Conservation (phyloP, 2,329 filamentous ascomycete genomes). For the Cladophialophora carrionii region DNA sequence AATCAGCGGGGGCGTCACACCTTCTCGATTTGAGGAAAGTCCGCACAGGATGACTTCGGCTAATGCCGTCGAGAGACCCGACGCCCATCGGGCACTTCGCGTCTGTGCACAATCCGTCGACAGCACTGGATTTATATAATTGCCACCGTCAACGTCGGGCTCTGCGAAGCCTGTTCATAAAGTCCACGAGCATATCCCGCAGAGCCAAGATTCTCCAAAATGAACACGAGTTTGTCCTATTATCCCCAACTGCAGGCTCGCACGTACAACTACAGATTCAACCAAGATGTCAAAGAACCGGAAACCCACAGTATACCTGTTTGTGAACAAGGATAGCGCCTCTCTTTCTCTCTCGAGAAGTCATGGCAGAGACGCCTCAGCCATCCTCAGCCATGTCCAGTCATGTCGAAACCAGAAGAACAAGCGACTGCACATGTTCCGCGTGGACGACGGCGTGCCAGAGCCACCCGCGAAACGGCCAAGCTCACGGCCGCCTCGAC, state of each 20-base stretch:
- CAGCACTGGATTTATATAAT: neutral
- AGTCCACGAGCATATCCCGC: neutral
- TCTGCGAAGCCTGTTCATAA: neutral
- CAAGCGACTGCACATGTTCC: constrained; percentile 21
- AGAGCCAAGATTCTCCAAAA: neutral
- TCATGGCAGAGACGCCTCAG: constrained; percentile 24
- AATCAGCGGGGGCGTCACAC: constrained; percentile 14
- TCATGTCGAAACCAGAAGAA: constrained; percentile 25
- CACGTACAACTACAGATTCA: neutral
- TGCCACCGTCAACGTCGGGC: neutral
- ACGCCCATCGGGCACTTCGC: neutral
- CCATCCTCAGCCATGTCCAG: constrained; percentile 28
- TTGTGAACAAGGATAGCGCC: constrained; percentile 27
- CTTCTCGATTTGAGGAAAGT: constrained; percentile 19
- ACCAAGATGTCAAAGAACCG: constrained; percentile 11
- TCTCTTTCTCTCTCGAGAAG: constrained; percentile 22
- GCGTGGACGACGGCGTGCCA: constrained; percentile 7
- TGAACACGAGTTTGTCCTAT: neutral
- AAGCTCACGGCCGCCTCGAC: neutral
- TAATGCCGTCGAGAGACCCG: neutral
- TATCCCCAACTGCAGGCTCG: neutral
- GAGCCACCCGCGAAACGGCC: neutral
- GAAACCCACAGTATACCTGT: constrained; percentile 20
- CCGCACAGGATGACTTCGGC: constrained; percentile 3
- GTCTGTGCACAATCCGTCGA: neutral